phyloP scores from a whole-genome alignment of 1,284 basidiomycete species.

The Sporisorium reilianum region DNA sequence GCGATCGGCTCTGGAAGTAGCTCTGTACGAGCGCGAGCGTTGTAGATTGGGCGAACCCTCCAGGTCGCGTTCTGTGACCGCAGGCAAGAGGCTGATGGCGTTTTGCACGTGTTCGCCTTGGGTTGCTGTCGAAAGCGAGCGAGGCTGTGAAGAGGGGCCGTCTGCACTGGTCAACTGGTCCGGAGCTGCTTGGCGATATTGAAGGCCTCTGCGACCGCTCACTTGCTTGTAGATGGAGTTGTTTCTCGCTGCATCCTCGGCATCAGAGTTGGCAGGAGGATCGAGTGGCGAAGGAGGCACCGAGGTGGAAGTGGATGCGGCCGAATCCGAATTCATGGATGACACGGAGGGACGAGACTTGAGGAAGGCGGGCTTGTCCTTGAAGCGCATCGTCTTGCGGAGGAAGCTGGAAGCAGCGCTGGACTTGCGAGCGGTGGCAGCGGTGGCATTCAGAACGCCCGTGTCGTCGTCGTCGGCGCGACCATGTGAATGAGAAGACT shows the following conservation, averaged over 20 bases:
- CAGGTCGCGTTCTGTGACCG: conserved; percentile 31
- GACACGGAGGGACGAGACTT: conserved; percentile 29
- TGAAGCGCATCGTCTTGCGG: conserved; percentile 48
- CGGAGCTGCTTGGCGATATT: conserved; percentile 19
- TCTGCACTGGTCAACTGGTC: background rate
- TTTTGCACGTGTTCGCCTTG: conserved; percentile 4
- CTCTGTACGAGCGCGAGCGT: conserved; percentile 2
- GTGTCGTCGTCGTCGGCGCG: conserved; percentile 17
- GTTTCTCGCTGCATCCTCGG: conserved; percentile 15
- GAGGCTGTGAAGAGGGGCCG: background rate
- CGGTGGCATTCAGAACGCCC: conserved; percentile 9
- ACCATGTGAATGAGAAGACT: conserved; percentile 12
- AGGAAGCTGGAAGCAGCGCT: conserved; percentile 34
- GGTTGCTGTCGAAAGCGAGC: background rate
- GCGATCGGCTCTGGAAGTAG: background rate
- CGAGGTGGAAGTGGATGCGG: conserved; percentile 25
- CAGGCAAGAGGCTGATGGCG: conserved; percentile 15
- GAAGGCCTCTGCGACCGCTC: conserved; percentile 36
- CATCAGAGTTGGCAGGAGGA: conserved; percentile 17
- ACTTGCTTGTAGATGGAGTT: conserved; percentile 33
- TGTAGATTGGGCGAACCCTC: conserved; percentile 7
- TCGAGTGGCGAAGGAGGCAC: conserved; percentile 35
- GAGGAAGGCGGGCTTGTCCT: conserved; percentile 39
- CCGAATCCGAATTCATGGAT: conserved; percentile 22
- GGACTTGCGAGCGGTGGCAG: conserved; percentile 18